phyloP scores from a whole-genome alignment of 768 basidiomycete species.

The Lentinula edodes region DNA sequence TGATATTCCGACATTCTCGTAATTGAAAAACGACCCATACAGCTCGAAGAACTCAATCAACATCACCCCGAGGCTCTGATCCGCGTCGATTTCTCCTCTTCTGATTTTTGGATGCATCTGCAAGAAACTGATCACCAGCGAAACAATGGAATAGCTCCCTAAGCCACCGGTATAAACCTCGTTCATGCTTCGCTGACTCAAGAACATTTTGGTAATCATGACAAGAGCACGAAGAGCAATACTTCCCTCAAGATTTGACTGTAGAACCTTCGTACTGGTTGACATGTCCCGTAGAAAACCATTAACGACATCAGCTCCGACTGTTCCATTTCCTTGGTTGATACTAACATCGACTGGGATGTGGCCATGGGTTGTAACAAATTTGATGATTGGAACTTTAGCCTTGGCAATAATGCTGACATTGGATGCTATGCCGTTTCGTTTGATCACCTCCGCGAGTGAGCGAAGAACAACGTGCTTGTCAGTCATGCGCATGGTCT shows the following conservation, averaged over 20 bases:
- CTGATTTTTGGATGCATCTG: conserved; percentile 98
- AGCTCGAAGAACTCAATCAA: conserved; percentile 97
- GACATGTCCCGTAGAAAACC: conserved; percentile 2
- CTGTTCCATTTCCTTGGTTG: neutral
- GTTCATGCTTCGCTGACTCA: conserved; percentile 89
- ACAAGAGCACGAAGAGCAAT: conserved; percentile 81
- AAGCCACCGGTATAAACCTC: conserved; percentile 97
- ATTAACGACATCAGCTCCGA: neutral
- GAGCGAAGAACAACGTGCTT: conserved; percentile 67
- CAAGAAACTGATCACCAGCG: conserved; percentile 87
- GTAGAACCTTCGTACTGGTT: conserved; percentile 44
- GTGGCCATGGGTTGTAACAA: conserved; percentile 49
- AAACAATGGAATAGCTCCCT: conserved; percentile 92
- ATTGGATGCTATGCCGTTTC: conserved; percentile 64
- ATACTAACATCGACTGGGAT: conserved; percentile 1
- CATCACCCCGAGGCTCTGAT: conserved; percentile 87
- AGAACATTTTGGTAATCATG: conserved; percentile 85
- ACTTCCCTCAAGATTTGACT: conserved; percentile 61
- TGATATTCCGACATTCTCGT: conserved; percentile 84
- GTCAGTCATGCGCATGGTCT: conserved; percentile 65
- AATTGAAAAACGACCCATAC: conserved; percentile 91
- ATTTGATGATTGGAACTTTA: conserved; percentile 96
- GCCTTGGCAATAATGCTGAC: conserved; percentile 91
- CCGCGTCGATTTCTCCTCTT: conserved; percentile 79
- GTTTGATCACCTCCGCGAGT: conserved; percentile 74